Base-by-base conservation (phyloP, 768 basidiomycete species). In the Gymnopilus dilepis region DNA sequence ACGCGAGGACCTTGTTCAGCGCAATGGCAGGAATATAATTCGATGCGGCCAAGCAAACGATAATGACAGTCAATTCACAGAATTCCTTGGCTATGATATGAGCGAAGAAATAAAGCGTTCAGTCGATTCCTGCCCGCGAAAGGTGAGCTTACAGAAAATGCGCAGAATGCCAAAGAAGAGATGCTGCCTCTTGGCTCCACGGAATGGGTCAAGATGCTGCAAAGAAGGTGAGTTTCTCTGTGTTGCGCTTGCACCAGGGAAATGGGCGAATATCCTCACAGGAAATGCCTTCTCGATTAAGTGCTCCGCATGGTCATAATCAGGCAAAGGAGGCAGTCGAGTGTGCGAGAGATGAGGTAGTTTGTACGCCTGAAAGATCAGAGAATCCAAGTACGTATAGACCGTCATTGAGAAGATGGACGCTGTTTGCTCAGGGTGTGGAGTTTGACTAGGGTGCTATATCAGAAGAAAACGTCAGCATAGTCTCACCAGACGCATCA, bases 261-360 rank as follows among this genome's bases (percentile, higher is more conserved):
- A 30, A 42, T 17, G 12, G 11, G n/a, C n/a, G n/a, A n/a, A n/a
- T n/a, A n/a, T n/a, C n/a, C 28, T 42, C 53, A 71, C 68, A 2
- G 59, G 45, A 34, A 61, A 72, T 4, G 67, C 54, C 17, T 57
- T 64, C 7, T 55, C 51, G 26, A 68, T 71, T 13, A 77, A 57
- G 52, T 64, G 22, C 22, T 69, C 66, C 19, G 71, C 67, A 42
- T 66, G 55, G 62, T 91, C 89, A 55, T 85, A 84, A 62, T 89
- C 87, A 5, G 84, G 83, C 73, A 91, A 79, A 1, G 85, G 84
- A 13, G 88, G 87, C 40, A 89, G 74, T 42, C 85, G 69, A 41
- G 87, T 83, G 51, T 77, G 74, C 0, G 82, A 70, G 1, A 87
- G 68, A 69, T 83, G 84, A 6, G 78, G 67, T 26, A 80, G 69